Evolutionary conservation across 148 eudicot species (phyloP).

Genomic region (Linanthus parryae): DNA sequence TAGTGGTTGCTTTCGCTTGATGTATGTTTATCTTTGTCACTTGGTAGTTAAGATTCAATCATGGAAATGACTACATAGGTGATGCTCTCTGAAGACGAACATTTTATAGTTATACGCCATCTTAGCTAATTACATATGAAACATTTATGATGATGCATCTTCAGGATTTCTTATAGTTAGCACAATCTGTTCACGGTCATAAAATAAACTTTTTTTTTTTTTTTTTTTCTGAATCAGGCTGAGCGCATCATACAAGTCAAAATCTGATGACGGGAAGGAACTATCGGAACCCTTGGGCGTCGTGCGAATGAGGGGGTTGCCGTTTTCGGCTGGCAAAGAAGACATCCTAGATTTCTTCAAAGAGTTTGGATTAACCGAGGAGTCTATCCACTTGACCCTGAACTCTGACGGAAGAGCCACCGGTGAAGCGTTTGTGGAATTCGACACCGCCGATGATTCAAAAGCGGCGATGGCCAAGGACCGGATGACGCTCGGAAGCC

Average conservation of each 20-base stretch:
- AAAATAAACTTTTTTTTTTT: too few species aligned
- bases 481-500: constrained; percentile 91
- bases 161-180: too few species aligned
- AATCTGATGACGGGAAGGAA: constrained; percentile 46
- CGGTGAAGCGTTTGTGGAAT: constrained; percentile 93
- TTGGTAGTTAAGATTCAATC: too few species aligned
- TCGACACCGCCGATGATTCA: constrained; percentile 65
- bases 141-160: too few species aligned
- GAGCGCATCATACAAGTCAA: constrained; percentile 15
- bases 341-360: constrained; percentile 79
- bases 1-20: too few species aligned
- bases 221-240: constrained; percentile 3
- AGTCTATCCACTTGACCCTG: constrained; percentile 51
- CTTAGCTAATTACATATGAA: too few species aligned
- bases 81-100: too few species aligned
- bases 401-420: constrained; percentile 71
- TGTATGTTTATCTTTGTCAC: too few species aligned
- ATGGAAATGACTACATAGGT: too few species aligned
- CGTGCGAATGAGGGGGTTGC: constrained; percentile 86
- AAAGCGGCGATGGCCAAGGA: constrained; percentile 88
- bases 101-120: too few species aligned
- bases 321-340: constrained; percentile 90
- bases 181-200: too few species aligned
- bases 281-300: constrained; percentile 46
- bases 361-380: constrained; percentile 63